Evolutionary conservation across 192 early-diverging fungal genomes (phyloP), one percentile per base, ranked within the genome.

Genomic region (Phlyctochytrium planicorne): DNA sequence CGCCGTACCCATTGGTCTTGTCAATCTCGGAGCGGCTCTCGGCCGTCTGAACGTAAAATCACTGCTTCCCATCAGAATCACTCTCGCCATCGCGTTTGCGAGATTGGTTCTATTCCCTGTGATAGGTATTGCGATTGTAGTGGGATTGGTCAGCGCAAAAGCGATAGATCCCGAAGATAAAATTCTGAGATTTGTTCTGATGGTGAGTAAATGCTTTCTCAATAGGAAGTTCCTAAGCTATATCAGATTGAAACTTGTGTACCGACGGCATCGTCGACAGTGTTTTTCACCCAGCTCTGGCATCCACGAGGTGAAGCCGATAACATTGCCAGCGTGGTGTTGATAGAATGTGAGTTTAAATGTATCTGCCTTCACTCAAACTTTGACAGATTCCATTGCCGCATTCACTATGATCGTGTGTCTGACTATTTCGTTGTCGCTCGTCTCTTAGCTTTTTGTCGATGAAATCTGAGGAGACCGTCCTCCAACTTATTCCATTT

Each of bases 111-210:
- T 75, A 6, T 37, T 78, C 33, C 76, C 76, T 2, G 40, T 68
- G n/a, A 34, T 78, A 10, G 72, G 72, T 0, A 68, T 78, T 57
- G 61, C 37, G 27, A 17, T 71, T 23, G 40, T 55, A 6, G 65
- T 75, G 73, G 32, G 68, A 34, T 66, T 74, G 30, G 59, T 62
- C 14, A 24, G 16, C 1, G n/a, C 34, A 14, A 52, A 40, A 2
- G 27, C 61, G 24, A 71, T 75, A 32, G 64, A 40, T 27, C 27
- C 14, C 36, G 10, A 34, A 29, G 72, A 70, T n/a, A 75, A 66
- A 30, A 75, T 78, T 30, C 61, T 78, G 24, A 59, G 72, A 50
- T 78, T 78, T 63, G 69, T 78, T 2, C 56, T 78, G 27, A 77
- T 77, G 76, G 34, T 72, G 25, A 59, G 65, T 33, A 2, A 6